These are phyloP conservation scores for Flaveria trinervia DNA, from an alignment of 129 eudicot genomes.

Conservation along the genomic window DNA sequence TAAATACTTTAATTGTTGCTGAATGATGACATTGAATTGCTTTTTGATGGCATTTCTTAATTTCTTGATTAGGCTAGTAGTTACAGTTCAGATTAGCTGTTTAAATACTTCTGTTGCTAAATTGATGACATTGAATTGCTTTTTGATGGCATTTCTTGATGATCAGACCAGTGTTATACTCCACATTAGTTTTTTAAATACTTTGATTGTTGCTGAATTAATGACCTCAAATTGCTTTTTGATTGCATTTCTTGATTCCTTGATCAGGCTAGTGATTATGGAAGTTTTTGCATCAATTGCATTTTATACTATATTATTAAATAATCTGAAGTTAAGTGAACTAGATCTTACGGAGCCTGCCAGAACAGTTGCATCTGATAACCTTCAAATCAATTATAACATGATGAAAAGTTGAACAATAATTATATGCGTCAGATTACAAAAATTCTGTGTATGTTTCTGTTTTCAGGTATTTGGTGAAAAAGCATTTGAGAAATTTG, in stretches of 20 bases:
- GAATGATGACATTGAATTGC: neutral
- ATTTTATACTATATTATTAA: no score
- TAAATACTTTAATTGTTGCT: no score
- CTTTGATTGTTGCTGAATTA: neutral
- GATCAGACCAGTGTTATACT: neutral
- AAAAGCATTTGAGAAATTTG: conserved; percentile 74
- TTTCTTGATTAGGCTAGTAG: neutral
- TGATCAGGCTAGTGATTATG: no score
- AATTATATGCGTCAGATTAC: neutral
- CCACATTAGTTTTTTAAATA: neutral
- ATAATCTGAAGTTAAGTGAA: no score
- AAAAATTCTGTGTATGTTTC: neutral
- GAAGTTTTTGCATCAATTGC: no score
- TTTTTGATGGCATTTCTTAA: neutral
- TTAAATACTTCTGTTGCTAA: neutral
- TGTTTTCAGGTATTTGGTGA: conserved; percentile 75
- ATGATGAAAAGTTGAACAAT: neutral
- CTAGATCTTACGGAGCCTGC: no score
- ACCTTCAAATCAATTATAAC: neutral
- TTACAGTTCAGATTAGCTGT: neutral
- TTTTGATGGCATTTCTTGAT: neutral
- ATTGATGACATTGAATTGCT: neutral
- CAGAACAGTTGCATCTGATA: neutral
- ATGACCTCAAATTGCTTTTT: neutral
- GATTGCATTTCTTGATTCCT: no score